Evolutionary conservation across 768 basidiomycete genomes (phyloP).

Genomic region (Boletus speciosus): DNA sequence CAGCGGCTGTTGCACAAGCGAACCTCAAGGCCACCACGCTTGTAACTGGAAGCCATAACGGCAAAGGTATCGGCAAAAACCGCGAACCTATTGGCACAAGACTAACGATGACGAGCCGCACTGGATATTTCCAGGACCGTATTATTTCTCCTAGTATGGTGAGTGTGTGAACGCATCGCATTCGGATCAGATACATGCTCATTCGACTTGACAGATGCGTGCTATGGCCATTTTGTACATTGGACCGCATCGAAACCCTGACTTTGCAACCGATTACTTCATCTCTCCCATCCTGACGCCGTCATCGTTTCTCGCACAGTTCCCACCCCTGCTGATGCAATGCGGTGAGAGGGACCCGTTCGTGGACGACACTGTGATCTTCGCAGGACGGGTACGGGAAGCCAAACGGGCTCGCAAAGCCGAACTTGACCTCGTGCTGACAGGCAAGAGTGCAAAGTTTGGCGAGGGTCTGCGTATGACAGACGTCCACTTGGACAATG

Average conservation of each 20-base stretch:
- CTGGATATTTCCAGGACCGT: conserved; percentile 90
- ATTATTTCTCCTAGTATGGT: conserved; percentile 97
- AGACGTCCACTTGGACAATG: conserved; percentile 29
- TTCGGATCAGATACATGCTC: conserved; percentile 6
- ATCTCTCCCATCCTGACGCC: conserved; percentile 95
- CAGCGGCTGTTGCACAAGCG: conserved; percentile 49
- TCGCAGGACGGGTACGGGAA: conserved; percentile 91
- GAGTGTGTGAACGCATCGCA: conserved; percentile 30
- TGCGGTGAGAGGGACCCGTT: conserved; percentile 96
- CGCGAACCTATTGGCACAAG: conserved; percentile 76
- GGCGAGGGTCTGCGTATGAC: conserved; percentile 67
- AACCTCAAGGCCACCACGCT: conserved; percentile 42
- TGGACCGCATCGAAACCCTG: conserved; percentile 89
- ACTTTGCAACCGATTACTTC: conserved; percentile 93
- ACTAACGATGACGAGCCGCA: conserved; percentile 92
- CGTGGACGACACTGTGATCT: conserved; percentile 96
- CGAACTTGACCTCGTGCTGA: conserved; percentile 61
- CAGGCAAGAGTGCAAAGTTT: conserved; percentile 59
- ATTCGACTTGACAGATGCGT: conserved; percentile 78
- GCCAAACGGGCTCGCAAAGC: conserved; percentile 83
- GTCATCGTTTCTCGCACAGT: conserved; percentile 76
- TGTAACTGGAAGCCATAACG: conserved; percentile 31
- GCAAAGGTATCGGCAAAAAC: conserved; percentile 31
- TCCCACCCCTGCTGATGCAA: conserved; percentile 91
- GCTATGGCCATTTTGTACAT: conserved; percentile 99